phyloP scores from a whole-genome alignment of 148 eudicot species.

The Mesembryanthemum crystallinum region DNA sequence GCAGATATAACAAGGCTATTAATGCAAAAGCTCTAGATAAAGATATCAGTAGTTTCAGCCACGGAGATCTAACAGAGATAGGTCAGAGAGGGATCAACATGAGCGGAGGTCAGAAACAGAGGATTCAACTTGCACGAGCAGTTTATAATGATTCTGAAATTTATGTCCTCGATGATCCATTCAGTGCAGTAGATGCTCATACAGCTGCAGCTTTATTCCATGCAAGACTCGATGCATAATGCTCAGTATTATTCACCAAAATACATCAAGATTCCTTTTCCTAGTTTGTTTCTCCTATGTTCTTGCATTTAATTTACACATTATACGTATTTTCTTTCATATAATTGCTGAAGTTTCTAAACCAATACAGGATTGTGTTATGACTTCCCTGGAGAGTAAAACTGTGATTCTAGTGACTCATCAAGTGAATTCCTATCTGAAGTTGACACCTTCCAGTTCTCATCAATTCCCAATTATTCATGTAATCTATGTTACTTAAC shows the following conservation, averaged over 20 bases:
- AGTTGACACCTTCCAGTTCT: slow-evolving; percentile 31
- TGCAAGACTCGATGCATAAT: slow-evolving; percentile 17
- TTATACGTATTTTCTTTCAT: not conserved
- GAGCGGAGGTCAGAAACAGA: slow-evolving; percentile 44
- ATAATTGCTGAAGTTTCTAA: not conserved
- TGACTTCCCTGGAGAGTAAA: slow-evolving; percentile 44
- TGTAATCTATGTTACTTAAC: not conserved
- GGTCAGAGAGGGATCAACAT: slow-evolving; percentile 44
- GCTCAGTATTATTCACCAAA: not conserved
- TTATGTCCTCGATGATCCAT: slow-evolving; percentile 63
- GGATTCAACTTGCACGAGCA: slow-evolving; percentile 44
- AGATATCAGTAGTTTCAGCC: slow-evolving; percentile 34
- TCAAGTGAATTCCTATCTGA: slow-evolving; percentile 64
- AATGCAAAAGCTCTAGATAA: slow-evolving; percentile 28
- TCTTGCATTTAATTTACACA: not conserved
- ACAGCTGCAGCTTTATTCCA: slow-evolving; percentile 40
- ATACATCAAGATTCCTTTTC: not conserved
- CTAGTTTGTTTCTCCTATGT: not conserved
- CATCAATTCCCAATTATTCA: not conserved
- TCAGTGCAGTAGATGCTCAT: slow-evolving; percentile 50
- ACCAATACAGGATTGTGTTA: slow-evolving; percentile 56
- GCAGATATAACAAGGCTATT: slow-evolving; percentile 29
- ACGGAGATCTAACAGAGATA: slow-evolving; percentile 35
- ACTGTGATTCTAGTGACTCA: slow-evolving; percentile 65
- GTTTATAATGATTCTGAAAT: slow-evolving; percentile 43